A percentile compares a stretch with the other conserved stretches of the same genome.
Conservation (phyloP, 148 eudicot genomes). For the Vaccinium corymbosum region DNA sequence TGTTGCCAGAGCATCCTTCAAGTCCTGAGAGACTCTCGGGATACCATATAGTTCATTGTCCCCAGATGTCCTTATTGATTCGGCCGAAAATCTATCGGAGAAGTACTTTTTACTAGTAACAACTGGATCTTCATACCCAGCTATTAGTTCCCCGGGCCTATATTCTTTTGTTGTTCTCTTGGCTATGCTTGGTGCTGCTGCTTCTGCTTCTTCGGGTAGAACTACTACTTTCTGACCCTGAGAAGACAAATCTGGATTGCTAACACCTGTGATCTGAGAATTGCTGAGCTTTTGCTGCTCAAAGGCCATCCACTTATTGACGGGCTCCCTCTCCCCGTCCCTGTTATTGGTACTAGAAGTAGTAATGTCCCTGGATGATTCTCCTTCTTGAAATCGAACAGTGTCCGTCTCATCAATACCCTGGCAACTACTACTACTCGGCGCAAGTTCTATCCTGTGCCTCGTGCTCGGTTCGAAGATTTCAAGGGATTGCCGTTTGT, state of each 20-base stretch:
- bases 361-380: neutral
- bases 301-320: constrained; percentile 48
- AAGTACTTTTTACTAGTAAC: constrained; percentile 26
- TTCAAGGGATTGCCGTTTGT: neutral
- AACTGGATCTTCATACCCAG: constrained; percentile 37
- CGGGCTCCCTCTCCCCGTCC: neutral
- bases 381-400: neutral
- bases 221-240: neutral
- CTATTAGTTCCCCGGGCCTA: constrained; percentile 4
- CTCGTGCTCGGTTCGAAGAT: neutral
- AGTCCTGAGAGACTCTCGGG: constrained; percentile 81
- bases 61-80: constrained; percentile 44
- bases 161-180: constrained; percentile 51
- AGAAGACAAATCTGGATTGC: constrained; percentile 3
- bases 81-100: constrained; percentile 22
- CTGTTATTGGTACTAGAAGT: neutral
- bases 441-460: neutral
- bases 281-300: constrained; percentile 17
- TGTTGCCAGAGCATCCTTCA: constrained; percentile 77
- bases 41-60: constrained; percentile 32
- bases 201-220: neutral
- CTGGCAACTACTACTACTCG: neutral
- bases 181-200: constrained; percentile 32
- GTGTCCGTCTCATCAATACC: neutral
- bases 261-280: neutral